Evolutionary conservation across 1,284 basidiomycete species (phyloP).

Genomic region (Ustilago trichophora): DNA sequence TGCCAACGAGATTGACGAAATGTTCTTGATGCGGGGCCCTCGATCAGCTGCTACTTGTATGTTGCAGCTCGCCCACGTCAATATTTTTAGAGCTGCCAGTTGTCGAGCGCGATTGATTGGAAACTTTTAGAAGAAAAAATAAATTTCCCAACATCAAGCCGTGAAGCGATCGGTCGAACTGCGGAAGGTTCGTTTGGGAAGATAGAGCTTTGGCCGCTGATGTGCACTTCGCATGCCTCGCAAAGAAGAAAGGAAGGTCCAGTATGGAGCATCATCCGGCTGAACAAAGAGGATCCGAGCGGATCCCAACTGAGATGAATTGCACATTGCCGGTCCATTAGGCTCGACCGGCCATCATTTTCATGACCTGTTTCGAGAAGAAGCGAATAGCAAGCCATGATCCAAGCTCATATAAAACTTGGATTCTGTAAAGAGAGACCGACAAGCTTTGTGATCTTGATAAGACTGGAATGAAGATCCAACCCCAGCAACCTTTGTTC

Average conservation of each 20-base stretch:
- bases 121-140: no score
- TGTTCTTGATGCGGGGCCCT: slow-evolving; percentile 3
- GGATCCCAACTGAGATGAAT: neutral
- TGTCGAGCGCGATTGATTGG: no score
- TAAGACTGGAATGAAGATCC: no score
- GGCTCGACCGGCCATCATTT: neutral
- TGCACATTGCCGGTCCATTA: neutral
- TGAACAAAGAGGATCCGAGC: no score
- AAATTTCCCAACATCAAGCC: no score
- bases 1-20: neutral
- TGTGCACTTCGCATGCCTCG: neutral
- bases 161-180: neutral
- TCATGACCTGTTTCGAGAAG: neutral
- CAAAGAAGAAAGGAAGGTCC: neutral
- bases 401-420: neutral
- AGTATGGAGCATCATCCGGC: no score
- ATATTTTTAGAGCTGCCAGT: no score
- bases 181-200: neutral
- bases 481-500: no score
- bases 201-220: slow-evolving; percentile 1
- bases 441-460: no score
- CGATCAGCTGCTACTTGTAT: slow-evolving; percentile 1
- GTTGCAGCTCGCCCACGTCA: neutral
- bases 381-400: no score
- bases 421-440: no score